These are phyloP conservation scores for Salix brachista DNA, from an alignment of 345 rosid genomes.

Conservation along the genomic window DNA sequence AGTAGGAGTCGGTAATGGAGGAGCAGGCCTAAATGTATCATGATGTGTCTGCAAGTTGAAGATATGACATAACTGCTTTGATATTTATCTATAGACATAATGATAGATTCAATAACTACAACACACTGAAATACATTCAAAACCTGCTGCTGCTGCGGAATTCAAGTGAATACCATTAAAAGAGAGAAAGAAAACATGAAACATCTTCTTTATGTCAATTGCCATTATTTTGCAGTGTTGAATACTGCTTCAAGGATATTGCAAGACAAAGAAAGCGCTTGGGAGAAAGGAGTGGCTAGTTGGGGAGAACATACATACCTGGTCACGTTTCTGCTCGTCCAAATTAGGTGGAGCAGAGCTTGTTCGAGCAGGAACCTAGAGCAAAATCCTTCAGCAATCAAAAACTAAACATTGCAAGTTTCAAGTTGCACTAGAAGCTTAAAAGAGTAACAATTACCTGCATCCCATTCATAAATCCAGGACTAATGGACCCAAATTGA, in stretches of 20 bases:
- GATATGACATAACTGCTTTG: background rate
- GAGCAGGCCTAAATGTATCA: conserved; percentile 45
- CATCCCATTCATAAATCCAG: conserved; percentile 76
- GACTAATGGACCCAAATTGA: conserved; percentile 85
- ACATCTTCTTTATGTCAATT: background rate
- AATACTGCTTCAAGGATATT: background rate
- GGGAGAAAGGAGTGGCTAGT: background rate
- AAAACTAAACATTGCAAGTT: background rate
- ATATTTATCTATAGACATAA: background rate
- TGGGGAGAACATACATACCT: conserved; percentile 39
- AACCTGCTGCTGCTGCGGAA: background rate
- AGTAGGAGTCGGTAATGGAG: conserved; percentile 49
- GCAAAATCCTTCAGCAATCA: conserved; percentile 8
- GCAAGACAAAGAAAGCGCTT: background rate
- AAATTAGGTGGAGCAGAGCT: conserved; percentile 96
- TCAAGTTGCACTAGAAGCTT: background rate
- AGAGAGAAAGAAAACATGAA: too few species aligned
- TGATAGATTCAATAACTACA: background rate
- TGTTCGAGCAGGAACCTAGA: conserved; percentile 90
- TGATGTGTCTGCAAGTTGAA: conserved; percentile 63
- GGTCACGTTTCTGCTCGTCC: conserved; percentile 95
- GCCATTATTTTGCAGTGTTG: background rate
- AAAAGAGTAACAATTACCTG: conserved; percentile 36
- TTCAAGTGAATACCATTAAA: background rate
- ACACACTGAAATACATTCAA: background rate